Conservation (phyloP, 345 rosid genomes). For the Citrus glauca region DNA sequence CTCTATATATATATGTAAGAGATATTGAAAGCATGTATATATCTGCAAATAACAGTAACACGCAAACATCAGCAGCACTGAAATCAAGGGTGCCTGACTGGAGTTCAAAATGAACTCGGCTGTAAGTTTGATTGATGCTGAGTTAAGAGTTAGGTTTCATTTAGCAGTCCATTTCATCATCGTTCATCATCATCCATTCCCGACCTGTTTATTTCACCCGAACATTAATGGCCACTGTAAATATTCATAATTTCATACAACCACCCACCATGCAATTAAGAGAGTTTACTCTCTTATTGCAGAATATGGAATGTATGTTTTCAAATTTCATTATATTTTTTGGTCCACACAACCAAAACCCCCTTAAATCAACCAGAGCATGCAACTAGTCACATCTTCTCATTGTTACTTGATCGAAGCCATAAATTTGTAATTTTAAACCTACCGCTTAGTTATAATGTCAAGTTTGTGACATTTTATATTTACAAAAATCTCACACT, state of each 20-base stretch:
- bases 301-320: neutral
- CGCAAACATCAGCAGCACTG: neutral
- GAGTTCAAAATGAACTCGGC: neutral
- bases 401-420: too few species aligned
- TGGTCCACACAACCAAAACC: neutral
- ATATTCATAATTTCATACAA: conserved; percentile 18
- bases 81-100: conserved; percentile 3
- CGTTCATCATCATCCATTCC: neutral
- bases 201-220: too few species aligned
- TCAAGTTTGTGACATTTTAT: too few species aligned
- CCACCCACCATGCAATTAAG: conserved; percentile 23
- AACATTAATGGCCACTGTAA: neutral
- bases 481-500: neutral
- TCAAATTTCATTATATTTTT: neutral
- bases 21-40: neutral
- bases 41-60: neutral
- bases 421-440: too few species aligned
- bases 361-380: neutral
- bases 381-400: neutral
- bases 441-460: too few species aligned
- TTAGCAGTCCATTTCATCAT: neutral
- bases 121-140: neutral
- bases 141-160: neutral
- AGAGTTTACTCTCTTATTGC: neutral
- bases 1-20: neutral